Conservation (phyloP, 2,329 filamentous ascomycete species). For the Peltaster fructicola region DNA sequence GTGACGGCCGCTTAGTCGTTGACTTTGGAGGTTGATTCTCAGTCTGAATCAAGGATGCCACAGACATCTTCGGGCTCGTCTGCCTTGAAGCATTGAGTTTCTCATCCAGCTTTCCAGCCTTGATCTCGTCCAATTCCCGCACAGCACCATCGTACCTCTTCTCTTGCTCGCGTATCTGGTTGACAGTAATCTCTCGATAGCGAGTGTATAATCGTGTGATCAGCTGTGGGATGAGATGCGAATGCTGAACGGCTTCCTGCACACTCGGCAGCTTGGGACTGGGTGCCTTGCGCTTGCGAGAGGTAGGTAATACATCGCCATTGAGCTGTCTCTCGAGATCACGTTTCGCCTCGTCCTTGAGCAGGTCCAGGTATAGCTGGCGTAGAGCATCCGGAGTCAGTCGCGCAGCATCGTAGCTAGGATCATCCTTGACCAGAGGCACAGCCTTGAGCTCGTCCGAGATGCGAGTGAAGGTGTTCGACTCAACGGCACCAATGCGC, state of each 20-base stretch:
- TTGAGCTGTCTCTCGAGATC: slow-evolving; percentile 22
- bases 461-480: slow-evolving; percentile 50
- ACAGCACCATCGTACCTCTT: slow-evolving; percentile 43
- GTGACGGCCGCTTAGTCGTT: slow-evolving; percentile 11
- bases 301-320: slow-evolving; percentile 31
- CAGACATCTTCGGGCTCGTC: slow-evolving; percentile 11
- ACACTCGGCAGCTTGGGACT: slow-evolving; percentile 46
- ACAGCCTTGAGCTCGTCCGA: slow-evolving; percentile 61
- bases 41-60: slow-evolving; percentile 9
- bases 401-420: slow-evolving; percentile 53
- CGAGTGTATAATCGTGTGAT: slow-evolving; percentile 57
- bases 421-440: slow-evolving; percentile 50
- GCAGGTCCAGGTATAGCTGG: slow-evolving; percentile 56
- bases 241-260: slow-evolving; percentile 47
- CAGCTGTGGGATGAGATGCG: slow-evolving; percentile 50
- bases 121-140: slow-evolving; percentile 50
- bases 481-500: slow-evolving; percentile 46
- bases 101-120: slow-evolving; percentile 40
- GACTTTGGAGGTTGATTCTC: slow-evolving; percentile 4
- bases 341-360: slow-evolving; percentile 52
- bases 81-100: slow-evolving; percentile 10
- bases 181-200: slow-evolving; percentile 54
- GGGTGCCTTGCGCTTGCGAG: slow-evolving; percentile 58
- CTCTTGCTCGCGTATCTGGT: slow-evolving; percentile 59
- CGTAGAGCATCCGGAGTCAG: slow-evolving; percentile 63